Evolutionary conservation across 1,284 basidiomycete species (phyloP), one percentile per base, ranked within the genome.

Genomic region (Lentinula novae-zelandiae): DNA sequence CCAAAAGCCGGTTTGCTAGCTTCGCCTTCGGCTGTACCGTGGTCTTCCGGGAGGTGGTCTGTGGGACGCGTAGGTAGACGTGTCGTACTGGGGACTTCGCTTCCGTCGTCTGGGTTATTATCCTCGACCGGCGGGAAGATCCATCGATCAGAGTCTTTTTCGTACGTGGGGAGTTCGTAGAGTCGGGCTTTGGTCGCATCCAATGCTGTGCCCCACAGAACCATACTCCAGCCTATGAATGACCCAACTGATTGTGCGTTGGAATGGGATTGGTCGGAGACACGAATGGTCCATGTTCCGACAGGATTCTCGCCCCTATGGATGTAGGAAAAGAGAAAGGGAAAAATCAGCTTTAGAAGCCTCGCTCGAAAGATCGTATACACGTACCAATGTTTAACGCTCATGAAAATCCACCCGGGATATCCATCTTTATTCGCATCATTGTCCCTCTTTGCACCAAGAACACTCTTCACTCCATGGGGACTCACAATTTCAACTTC

Each of bases 331-430:
- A 44, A 49, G 74, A n/a, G 74, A 59, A 40, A 55, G 51, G 33
- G 9, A 44, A 49, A 22, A 31, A 15, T 17, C 34, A 10, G 27
- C 40, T 53, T 49, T 54, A 8, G 42, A n/a, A 15, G 36, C 55
- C 36, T 20, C 51, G 58, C 27, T 31, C 31, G 50, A 51, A 5
- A 51, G 12, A 17, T 5, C 50, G 34, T 8, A 7, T 17, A 6
- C 12, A 66, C 87, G 70, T 62, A 95, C 97, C 97, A 99, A 73
- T 99, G 97, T 75, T 99, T 99, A 60, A 99, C 86, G 27, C 89
- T 87, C 96, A 98, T 99, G 72, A 99, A 99, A 20, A 86, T 90
- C 97, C 97, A 99, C 0, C 95, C 96, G 31, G 87, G 86, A 73
- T 85, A 97, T 5, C 97, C 97, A 9, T 80, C 82, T 3, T 69